Percentiles rank a stretch among this genome's conserved stretches.
Evolutionary conservation across 1,284 basidiomycete genomes (phyloP).

Genomic region (Inonotus obliquus): DNA sequence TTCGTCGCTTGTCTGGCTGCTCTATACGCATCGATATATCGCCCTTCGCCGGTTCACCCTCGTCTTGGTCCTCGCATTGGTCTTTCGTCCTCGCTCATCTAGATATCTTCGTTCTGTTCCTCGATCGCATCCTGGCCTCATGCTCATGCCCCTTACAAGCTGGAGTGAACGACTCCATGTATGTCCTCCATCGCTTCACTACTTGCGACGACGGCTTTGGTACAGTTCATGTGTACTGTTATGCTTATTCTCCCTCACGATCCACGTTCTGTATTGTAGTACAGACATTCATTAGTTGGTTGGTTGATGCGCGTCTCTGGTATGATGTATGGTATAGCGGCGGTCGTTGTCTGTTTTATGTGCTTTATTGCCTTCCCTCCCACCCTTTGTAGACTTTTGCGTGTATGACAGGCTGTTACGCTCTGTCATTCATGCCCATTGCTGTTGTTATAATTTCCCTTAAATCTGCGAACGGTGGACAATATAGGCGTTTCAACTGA

Average conservation of each 20-base stretch:
- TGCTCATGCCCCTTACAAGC: slow-evolving; percentile 15
- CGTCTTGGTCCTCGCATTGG: background rate
- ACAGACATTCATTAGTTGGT: background rate
- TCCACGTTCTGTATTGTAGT: background rate
- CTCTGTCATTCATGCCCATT: background rate
- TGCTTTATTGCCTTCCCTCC: slow-evolving; percentile 1
- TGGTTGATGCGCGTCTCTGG: slow-evolving; percentile 2
- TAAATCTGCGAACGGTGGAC: slow-evolving; percentile 10
- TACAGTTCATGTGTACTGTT: background rate
- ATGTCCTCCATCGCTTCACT: background rate
- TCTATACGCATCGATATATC: slow-evolving; percentile 4
- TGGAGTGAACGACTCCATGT: background rate
- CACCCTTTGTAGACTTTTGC: background rate
- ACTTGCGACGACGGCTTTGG: background rate
- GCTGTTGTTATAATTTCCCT: background rate
- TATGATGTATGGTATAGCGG: slow-evolving; percentile 13
- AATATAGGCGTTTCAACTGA: slow-evolving; percentile 23
- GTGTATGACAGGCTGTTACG: background rate
- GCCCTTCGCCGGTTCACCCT: background rate
- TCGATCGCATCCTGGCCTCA: slow-evolving; percentile 21
- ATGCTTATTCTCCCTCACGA: slow-evolving; percentile 2
- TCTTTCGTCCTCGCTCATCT: background rate
- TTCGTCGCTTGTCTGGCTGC: background rate
- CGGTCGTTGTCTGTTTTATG: slow-evolving; percentile 11
- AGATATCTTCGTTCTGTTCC: background rate